Conservation (phyloP, 2,329 filamentous ascomycete species). For the Xylariaceae sp. region DNA sequence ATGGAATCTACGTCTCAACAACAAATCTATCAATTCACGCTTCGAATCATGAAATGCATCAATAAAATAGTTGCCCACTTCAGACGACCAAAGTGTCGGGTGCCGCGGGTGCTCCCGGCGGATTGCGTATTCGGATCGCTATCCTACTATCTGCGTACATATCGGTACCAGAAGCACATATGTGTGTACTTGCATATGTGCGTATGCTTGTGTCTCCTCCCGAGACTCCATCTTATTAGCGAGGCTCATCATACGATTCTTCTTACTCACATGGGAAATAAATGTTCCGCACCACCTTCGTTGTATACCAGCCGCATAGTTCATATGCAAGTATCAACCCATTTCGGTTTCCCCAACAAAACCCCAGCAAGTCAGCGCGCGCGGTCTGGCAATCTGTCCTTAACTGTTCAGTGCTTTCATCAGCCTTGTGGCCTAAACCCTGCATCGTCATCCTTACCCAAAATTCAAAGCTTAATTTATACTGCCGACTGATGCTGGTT, state of each 20-base stretch:
- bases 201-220: slow-evolving; percentile 7
- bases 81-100: slow-evolving; percentile 10
- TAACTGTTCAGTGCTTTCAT: not conserved
- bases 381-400: slow-evolving; percentile 7
- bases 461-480: slow-evolving; percentile 15
- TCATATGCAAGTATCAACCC: slow-evolving; percentile 30
- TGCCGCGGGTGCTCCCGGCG: slow-evolving; percentile 22
- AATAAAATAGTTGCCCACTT: too few relatives aligned
- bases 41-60: too few relatives aligned
- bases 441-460: not conserved
- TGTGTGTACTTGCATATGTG: not conserved
- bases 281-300: slow-evolving; percentile 16
- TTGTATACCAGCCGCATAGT: slow-evolving; percentile 15
- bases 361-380: slow-evolving; percentile 12
- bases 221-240: slow-evolving; percentile 10
- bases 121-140: slow-evolving; percentile 8
- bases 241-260: slow-evolving; percentile 27
- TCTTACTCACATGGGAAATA: slow-evolving; percentile 19
- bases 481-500: not conserved
- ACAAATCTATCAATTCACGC: slow-evolving; percentile 8
- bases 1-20: slow-evolving; percentile 5
- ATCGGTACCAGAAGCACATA: not conserved
- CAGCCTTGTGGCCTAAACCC: slow-evolving; percentile 8
- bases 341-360: slow-evolving; percentile 18
- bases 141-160: not conserved